phyloP scores from a whole-genome alignment of 345 rosid genomes.

The Draba incana region DNA sequence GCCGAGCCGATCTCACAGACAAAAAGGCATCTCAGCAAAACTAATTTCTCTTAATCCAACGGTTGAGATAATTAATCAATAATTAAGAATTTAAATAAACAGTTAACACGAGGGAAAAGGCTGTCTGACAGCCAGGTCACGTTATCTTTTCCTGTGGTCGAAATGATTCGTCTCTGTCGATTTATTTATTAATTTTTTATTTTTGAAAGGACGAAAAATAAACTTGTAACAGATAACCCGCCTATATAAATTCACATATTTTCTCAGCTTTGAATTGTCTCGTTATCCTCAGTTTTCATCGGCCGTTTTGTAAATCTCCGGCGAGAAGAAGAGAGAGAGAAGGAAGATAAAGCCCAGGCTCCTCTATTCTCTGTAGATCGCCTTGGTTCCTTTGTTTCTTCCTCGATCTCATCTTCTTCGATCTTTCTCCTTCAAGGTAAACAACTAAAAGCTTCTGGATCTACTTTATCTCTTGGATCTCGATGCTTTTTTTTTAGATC shows the following conservation, averaged over 20 bases:
- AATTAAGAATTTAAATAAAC: not conserved
- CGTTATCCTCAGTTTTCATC: constrained; percentile 32
- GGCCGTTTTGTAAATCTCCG: constrained; percentile 37
- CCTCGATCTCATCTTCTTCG: constrained; percentile 35
- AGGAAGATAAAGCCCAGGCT: not conserved
- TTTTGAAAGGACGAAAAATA: constrained; percentile 38
- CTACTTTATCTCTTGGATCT: constrained; percentile 40
- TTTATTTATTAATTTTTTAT: constrained; percentile 10
- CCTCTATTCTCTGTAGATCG: constrained; percentile 13
- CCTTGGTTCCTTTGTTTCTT: constrained; percentile 21
- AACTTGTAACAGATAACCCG: constrained; percentile 35
- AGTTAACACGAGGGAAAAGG: constrained; percentile 42
- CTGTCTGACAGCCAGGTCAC: constrained; percentile 51
- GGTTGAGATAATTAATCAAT: constrained; percentile 33
- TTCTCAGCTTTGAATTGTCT: constrained; percentile 37
- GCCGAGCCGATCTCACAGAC: constrained; percentile 35
- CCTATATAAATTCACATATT: constrained; percentile 40
- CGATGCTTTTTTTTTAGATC: constrained; percentile 19
- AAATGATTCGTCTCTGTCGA: constrained; percentile 43
- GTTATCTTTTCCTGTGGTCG: constrained; percentile 47
- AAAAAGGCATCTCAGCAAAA: constrained; percentile 32
- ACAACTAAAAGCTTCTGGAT: constrained; percentile 16
- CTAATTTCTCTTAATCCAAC: constrained; percentile 24
- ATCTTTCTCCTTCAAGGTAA: constrained; percentile 39
- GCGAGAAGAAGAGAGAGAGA: constrained; percentile 27